Conservation (phyloP, 768 basidiomycete genomes). For the Lentinula guzmanii region DNA sequence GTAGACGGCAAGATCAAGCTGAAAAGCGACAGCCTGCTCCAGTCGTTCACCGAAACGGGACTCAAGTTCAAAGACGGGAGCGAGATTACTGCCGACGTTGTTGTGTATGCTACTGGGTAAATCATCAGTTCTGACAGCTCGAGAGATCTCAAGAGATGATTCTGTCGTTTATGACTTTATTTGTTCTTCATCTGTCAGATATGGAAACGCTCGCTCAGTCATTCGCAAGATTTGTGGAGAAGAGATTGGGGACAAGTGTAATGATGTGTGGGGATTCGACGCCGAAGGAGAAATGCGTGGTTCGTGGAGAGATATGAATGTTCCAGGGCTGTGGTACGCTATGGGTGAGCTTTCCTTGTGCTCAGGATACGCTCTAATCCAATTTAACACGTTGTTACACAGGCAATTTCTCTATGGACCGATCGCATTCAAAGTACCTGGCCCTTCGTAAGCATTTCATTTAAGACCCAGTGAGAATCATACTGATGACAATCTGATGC, state of each 20-base stretch:
- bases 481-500: neutral
- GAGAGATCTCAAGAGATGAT: neutral
- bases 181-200: conserved; percentile 21
- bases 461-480: neutral
- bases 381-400: neutral
- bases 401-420: conserved; percentile 51
- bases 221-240: conserved; percentile 40
- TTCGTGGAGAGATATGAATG: conserved; percentile 42
- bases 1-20: conserved; percentile 66
- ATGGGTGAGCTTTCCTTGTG: conserved; percentile 32
- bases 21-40: conserved; percentile 52
- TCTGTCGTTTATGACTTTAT: neutral
- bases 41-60: conserved; percentile 35
- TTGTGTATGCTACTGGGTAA: conserved; percentile 57
- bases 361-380: neutral
- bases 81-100: conserved; percentile 43
- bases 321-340: conserved; percentile 52
- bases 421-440: conserved; percentile 58
- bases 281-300: conserved; percentile 57
- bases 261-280: conserved; percentile 61
- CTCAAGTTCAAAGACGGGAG: conserved; percentile 44
- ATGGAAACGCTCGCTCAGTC: conserved; percentile 35
- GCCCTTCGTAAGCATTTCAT: conserved; percentile 48
- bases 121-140: neutral
- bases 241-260: conserved; percentile 36